A percentile compares a stretch with the other conserved stretches of the same genome.
Conservation (phyloP, 2,329 filamentous ascomycete genomes). For the Dactylellina parvicollis region DNA sequence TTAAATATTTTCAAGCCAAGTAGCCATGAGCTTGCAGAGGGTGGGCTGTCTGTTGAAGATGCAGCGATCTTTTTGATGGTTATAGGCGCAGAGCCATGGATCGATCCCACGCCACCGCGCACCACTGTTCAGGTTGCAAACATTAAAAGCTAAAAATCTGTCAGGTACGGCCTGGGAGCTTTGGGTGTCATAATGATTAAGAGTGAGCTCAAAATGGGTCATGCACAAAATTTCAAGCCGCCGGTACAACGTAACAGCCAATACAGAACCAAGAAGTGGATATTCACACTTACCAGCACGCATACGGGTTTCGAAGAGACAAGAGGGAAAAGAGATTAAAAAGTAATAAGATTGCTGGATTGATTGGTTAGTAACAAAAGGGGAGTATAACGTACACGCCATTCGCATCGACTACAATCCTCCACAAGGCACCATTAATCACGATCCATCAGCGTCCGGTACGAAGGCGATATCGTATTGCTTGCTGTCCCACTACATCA, state of each 20-base stretch:
- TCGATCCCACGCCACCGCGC: too few species aligned
- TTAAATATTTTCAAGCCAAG: too few species aligned
- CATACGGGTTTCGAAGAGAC: background rate
- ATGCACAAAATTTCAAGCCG: background rate
- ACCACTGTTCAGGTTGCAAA: too few species aligned
- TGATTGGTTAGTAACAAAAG: conserved; percentile 42
- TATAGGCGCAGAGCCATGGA: too few species aligned
- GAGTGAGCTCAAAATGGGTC: background rate
- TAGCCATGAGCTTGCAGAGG: background rate
- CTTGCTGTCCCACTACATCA: conserved; percentile 54
- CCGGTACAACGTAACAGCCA: background rate
- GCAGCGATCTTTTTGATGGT: background rate
- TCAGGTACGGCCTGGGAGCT: background rate
- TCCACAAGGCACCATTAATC: background rate
- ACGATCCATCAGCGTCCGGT: conserved; percentile 1
- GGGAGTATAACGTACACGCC: conserved; percentile 54
- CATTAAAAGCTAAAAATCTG: background rate
- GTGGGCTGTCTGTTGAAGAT: conserved; percentile 2
- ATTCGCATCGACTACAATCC: conserved; percentile 14
- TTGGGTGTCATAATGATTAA: background rate
- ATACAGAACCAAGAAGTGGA: background rate
- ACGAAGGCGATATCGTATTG: conserved; percentile 21
- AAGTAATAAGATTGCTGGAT: conserved; percentile 7
- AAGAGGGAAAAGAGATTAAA: background rate
- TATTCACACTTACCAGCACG: conserved; percentile 8